Evolutionary conservation across 2,329 filamentous ascomycete species (phyloP), one percentile per base, ranked within the genome.

Genomic region (Amesomyces nigricolor): DNA sequence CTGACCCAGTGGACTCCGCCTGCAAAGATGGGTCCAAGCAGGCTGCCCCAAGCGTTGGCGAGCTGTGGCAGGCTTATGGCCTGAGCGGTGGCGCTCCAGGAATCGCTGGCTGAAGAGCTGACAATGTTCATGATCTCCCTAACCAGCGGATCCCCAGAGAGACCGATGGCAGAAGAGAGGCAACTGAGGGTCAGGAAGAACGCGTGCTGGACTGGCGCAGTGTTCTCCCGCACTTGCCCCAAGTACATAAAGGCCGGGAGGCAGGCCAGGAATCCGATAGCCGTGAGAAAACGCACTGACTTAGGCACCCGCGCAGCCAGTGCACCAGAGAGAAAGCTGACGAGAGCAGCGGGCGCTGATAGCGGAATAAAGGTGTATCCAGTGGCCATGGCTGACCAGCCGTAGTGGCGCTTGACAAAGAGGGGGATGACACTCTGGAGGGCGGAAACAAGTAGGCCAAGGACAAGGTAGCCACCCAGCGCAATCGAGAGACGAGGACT

Each of bases 391-490:
- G 58, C 51, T 13, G 55, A 48, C 62, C 62, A 64, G 35, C 52
- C 37, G 32, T 62, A 57, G 11, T 51, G 53, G 6, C 51, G 56
- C 38, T 55, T 47, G 17, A 55, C 57, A 44, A 63, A 60, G 7
- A 62, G 53, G 5, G 63, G 63, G 13, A 65, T 55, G 5, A 64
- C 57, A 30, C 59, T 61, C 17, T 63, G 54, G 3, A 65, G 54
- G 2, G 63, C 57, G 3, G 63, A 59, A 4, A 47, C 38, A 35
- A 65, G 50, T 35, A 65, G 17, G 4, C 49, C 49, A 37, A 65
- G 26, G 29, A 58, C 53, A 14, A 62, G 37, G 37, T 64, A 65
- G 8, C 62, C 62, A 37, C 42, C 51, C 9, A 62, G 22, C 17
- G 61, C 61, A 11, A 59, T 53, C 19, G 56, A 32, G 7, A 62